Base-by-base conservation (phyloP, 495 filamentous ascomycete species). In the Talaromyces nanjingensis region DNA sequence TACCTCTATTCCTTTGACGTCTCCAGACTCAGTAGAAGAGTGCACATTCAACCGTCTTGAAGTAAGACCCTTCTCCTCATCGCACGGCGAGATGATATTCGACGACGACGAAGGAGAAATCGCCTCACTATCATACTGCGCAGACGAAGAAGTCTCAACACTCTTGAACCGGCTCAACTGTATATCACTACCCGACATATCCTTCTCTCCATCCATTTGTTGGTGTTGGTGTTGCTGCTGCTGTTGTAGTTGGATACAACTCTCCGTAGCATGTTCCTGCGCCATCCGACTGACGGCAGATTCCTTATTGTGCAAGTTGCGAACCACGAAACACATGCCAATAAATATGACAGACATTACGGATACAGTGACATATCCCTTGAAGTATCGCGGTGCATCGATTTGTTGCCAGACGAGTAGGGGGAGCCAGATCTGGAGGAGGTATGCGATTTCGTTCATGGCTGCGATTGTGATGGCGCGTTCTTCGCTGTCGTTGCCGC, bases 371-470 rank as follows among this genome's bases (percentile, higher is more conserved):
- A 81, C 79, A 49, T 74, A 83, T 0, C 79, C 81, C 63, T 81
- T 83, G 22, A 68, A 73, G 55, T 82, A 82, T 62, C 76, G 34
- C 1, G 79, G 80, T 7, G 73, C 79, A 59, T 83, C 79, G 27
- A 81, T 68, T 65, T 83, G 80, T 67, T 81, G 76, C 79, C 79
- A 83, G 6, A 83, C 79, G 12, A 82, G 62, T 39, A 76, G 70
- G 8, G 80, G 79, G 14, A 83, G 65, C 80, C 79, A 83, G 1
- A 78, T 77, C 64, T 82, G 78, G 55, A 81, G 66, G 16, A 80
- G 74, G 59, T 80, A 79, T n/a, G 77, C 76, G 68, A 81, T 67
- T 49, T 81, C 76, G 58, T 82, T 81, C 81, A 84, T 82, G 53
- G 72, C 74, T 8, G 73, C 78, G 37, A 79, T 73, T 0, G 79